Conservation (phyloP, 2,329 filamentous ascomycete species). For the Biscogniauxia sp. region DNA sequence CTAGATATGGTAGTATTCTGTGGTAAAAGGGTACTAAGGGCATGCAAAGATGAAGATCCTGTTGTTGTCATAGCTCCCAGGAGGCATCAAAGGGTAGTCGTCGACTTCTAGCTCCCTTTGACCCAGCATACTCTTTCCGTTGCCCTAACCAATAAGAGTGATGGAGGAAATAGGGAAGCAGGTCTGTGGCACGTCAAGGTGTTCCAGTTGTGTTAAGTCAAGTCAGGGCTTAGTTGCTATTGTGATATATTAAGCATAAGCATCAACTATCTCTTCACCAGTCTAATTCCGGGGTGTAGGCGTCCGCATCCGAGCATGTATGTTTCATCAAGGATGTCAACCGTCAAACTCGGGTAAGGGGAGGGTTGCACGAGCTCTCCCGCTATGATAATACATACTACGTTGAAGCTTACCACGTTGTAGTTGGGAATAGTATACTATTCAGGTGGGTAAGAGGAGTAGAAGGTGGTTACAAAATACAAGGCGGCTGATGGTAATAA, state of each 20-base stretch:
- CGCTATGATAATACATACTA: neutral
- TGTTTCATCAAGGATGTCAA: neutral
- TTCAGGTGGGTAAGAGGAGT: neutral
- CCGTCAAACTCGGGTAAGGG: constrained; percentile 1
- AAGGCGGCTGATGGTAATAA: neutral
- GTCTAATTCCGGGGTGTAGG: neutral
- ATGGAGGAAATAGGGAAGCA: neutral
- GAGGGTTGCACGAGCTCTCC: neutral
- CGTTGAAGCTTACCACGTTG: neutral
- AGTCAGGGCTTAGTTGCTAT: neutral
- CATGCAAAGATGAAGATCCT: neutral
- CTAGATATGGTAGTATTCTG: neutral
- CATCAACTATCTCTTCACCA: neutral
- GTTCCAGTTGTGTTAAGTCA: neutral
- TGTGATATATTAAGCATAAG: neutral
- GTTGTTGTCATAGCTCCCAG: neutral
- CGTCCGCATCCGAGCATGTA: neutral
- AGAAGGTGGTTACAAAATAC: neutral
- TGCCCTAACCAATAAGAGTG: neutral
- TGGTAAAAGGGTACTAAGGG: neutral
- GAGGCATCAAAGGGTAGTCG: neutral
- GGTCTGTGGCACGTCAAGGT: neutral
- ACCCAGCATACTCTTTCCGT: neutral
- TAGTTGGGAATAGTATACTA: neutral
- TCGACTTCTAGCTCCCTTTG: neutral